These are phyloP conservation scores for Gaeumannomyces sp. DNA, from an alignment of 2,329 filamentous ascomycete species.

Conservation along the genomic window DNA sequence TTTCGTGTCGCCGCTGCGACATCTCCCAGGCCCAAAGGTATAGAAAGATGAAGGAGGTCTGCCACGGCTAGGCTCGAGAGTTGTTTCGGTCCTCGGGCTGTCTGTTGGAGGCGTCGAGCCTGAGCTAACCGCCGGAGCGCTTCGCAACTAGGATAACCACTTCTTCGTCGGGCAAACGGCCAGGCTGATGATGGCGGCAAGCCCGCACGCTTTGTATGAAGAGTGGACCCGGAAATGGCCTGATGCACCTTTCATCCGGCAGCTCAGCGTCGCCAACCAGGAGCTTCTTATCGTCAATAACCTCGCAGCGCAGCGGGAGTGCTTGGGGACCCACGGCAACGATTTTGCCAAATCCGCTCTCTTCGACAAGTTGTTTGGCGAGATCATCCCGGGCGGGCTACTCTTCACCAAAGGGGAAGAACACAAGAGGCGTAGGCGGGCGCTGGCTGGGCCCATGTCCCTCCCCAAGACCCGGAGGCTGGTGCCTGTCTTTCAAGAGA, in stretches of 20 bases:
- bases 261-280: conserved; percentile 27
- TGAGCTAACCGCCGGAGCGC: no score
- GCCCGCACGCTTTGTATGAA: conserved; percentile 12
- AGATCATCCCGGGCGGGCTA: conserved; percentile 27
- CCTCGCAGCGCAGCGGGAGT: conserved; percentile 28
- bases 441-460: conserved; percentile 30
- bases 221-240: conserved; percentile 14
- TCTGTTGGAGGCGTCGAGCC: no score
- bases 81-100: no score
- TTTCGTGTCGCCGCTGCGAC: conserved; percentile 35
- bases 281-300: conserved; percentile 34
- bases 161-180: conserved; percentile 15
- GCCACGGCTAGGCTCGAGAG: no score
- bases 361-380: conserved; percentile 24
- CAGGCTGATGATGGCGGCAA: conserved; percentile 10
- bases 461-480: conserved; percentile 30
- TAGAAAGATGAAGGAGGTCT: not conserved
- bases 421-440: conserved; percentile 26
- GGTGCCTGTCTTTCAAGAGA: conserved; percentile 30
- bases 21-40: conserved; percentile 38
- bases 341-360: conserved; percentile 30
- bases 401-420: conserved; percentile 29
- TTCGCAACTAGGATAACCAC: conserved; percentile 4
- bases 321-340: conserved; percentile 32
- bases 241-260: conserved; percentile 30